Percentiles rank a stretch among this genome's conserved stretches.
phyloP scores from a whole-genome alignment of 208 protist species.

The Jaenimonas drosophilae region DNA sequence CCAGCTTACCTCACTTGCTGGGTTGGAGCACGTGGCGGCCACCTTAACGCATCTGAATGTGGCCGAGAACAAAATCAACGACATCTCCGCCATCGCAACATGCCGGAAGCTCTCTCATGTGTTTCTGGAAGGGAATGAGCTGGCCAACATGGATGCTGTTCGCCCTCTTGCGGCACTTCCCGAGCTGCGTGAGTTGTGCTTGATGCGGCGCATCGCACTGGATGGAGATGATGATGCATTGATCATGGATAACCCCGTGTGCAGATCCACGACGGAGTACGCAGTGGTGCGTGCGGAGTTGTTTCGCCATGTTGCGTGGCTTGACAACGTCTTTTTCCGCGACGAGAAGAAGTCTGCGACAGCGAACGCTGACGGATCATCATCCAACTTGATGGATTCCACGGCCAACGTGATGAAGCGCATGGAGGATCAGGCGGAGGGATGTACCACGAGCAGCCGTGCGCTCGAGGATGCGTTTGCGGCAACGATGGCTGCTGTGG shows the following conservation, averaged over 20 bases:
- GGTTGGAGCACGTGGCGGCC: conserved; percentile 24
- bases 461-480: background rate
- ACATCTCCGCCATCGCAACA: conserved; percentile 20
- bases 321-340: conserved; percentile 31
- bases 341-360: background rate
- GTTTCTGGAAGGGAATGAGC: conserved; percentile 55
- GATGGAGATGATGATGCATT: conserved; percentile 17
- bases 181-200: conserved; percentile 22
- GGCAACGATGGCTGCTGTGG: background rate
- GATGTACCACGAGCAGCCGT: background rate
- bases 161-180: conserved; percentile 25
- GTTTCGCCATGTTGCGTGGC: conserved; percentile 31
- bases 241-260: conserved; percentile 72
- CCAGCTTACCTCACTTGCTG: conserved; percentile 33
- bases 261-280: conserved; percentile 8
- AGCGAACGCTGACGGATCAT: background rate
- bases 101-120: conserved; percentile 25
- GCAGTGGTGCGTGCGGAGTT: conserved; percentile 17
- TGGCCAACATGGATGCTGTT: conserved; percentile 20
- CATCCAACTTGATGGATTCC: too few relatives aligned
- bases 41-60: conserved; percentile 55
- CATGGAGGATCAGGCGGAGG: too few relatives aligned
- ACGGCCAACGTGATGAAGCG: too few relatives aligned
- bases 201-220: conserved; percentile 30
- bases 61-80: conserved; percentile 44